Base-by-base conservation (phyloP, 352 stramenopile genomes). In the Phytophthora pisi region DNA sequence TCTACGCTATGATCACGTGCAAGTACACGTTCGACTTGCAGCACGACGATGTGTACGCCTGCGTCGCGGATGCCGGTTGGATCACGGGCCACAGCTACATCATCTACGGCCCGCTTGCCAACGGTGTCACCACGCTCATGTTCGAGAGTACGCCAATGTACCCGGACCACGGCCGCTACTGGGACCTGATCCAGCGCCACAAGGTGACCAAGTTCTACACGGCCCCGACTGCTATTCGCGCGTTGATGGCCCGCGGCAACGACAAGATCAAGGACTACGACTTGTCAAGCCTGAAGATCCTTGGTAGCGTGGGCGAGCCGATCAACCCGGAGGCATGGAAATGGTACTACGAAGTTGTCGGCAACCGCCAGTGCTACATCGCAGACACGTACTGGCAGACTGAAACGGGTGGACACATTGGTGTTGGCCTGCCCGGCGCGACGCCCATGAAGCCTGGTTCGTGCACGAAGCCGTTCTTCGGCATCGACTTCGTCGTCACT, bases 331-430 rank as follows among this genome's bases (percentile, higher is more conserved):
- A 98, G 75, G 84, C 82, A 2, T 99, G 96, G 97, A 86, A 92
- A 20, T 99, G 97, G 97, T 99, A 99, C 74, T 98, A 97, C 66
- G 87, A 98, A 70, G 78, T 97, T 13, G 91, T 99, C 38, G 89
- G 89, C n/a, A 79, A 92, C 28, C 81, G 72, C 11, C 75, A 91
- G 49, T 98, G 95, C 78, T 92, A 96, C 66, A 91, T 99, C 18
- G 92, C 98, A 0, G 97, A 99, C 74, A 99, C 97, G 36, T 99
- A 98, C 77, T 99, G 97, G 97, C 97, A 99, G 79, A 99, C 97
- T 3, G 97, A 99, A 80, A 99, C 96, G 6, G 97, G 97, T 34
- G 97, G 97, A 38, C 95, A 99, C 72, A 89, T 99, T 53, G 88
- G 98, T 30, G 96, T 97, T 0, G 97, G 97, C 55, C 74, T 99